A percentile compares a stretch with the other conserved stretches of the same genome.
phyloP scores from a whole-genome alignment of 495 filamentous ascomycete species.

The Xylaria bambusicola region DNA sequence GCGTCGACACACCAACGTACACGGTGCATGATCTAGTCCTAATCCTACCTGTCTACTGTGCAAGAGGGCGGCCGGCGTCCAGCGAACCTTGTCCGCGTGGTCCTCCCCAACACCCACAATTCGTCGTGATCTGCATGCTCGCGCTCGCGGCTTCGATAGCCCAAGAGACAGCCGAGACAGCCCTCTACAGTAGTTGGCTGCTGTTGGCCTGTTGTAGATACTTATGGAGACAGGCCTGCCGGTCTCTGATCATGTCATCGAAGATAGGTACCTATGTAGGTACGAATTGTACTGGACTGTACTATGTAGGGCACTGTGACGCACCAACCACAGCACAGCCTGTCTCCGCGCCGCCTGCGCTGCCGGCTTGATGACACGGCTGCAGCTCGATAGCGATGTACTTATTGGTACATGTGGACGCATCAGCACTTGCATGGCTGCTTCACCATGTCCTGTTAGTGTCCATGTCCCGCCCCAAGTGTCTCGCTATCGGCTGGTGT shows the following conservation, averaged over 20 bases:
- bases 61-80: neutral
- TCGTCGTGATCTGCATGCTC: neutral
- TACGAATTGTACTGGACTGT: no score
- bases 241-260: no score
- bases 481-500: constrained; percentile 12
- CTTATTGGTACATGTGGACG: constrained; percentile 21
- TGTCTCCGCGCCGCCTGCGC: constrained; percentile 21
- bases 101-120: neutral
- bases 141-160: no score
- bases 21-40: constrained; percentile 30
- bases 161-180: no score
- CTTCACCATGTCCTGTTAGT: constrained; percentile 15
- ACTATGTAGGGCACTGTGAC: constrained; percentile 28
- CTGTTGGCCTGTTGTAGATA: no score
- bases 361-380: constrained; percentile 3
- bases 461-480: neutral
- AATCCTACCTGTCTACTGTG: constrained; percentile 18
- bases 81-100: constrained; percentile 27
- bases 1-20: constrained; percentile 23
- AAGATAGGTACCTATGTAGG: neutral
- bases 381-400: constrained; percentile 22
- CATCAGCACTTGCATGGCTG: constrained; percentile 7
- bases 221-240: no score
- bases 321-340: constrained; percentile 19
- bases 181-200: no score